These are phyloP conservation scores for Filobasidium wieringae DNA, from an alignment of 768 basidiomycete genomes.

Conservation along the genomic window DNA sequence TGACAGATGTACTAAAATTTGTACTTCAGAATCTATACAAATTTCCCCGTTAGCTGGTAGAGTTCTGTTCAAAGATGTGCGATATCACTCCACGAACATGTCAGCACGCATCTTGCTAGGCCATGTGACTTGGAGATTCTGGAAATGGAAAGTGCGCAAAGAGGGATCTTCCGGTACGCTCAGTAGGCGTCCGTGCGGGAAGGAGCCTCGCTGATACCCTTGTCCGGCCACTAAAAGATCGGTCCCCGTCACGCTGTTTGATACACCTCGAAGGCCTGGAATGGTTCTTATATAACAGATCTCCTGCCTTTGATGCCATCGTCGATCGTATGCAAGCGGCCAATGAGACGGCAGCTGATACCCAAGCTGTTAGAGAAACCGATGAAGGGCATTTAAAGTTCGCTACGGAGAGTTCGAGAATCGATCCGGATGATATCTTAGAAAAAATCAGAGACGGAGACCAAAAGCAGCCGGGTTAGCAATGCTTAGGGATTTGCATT, in stretches of 20 bases:
- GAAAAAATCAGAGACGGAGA: not conserved
- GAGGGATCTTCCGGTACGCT: conserved; percentile 42
- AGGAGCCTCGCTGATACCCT: not conserved
- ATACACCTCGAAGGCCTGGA: conserved; percentile 73
- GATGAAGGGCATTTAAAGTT: too few relatives aligned
- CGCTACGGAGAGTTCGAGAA: not conserved
- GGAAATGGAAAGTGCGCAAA: conserved; percentile 69
- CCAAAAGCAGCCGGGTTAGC: not conserved
- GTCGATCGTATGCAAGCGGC: conserved; percentile 55
- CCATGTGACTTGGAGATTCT: conserved; percentile 85
- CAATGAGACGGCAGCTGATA: conserved; percentile 39
- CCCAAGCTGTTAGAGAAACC: too few relatives aligned
- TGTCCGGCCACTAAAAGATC: not conserved
- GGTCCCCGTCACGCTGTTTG: conserved; percentile 63
- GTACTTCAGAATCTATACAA: conserved; percentile 64
- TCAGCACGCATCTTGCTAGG: conserved; percentile 72
- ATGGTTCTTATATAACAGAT: conserved; percentile 85
- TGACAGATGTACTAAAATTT: not conserved
- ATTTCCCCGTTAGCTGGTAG: conserved; percentile 77
- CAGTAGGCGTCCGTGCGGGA: not conserved
- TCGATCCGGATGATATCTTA: not conserved
- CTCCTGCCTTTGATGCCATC: conserved; percentile 77
- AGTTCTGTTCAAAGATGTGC: conserved; percentile 73
- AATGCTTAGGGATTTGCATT: not conserved
- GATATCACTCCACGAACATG: conserved; percentile 86